phyloP scores from a whole-genome alignment of 2,329 filamentous ascomycete genomes.

The Aureobasidium mangrovei region DNA sequence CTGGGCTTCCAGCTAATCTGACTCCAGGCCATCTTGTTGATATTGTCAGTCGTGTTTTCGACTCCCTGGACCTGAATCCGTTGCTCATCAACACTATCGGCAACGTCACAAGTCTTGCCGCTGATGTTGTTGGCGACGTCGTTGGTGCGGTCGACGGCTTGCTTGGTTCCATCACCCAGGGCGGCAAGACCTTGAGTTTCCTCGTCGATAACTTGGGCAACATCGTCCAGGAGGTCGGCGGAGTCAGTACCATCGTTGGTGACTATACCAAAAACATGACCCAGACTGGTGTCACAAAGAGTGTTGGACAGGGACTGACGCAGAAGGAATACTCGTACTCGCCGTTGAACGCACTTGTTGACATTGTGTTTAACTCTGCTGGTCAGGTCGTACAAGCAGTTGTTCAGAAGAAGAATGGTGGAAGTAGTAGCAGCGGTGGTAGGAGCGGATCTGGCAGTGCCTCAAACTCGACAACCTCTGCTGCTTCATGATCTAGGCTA shows the following conservation, averaged over 20 bases:
- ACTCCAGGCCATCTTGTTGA: slow-evolving; percentile 45
- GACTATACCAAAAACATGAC: slow-evolving; percentile 54
- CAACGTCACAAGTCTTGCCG: slow-evolving; percentile 35
- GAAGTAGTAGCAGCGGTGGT: slow-evolving; percentile 9
- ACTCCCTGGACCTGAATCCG: slow-evolving; percentile 52
- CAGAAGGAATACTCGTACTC: slow-evolving; percentile 48
- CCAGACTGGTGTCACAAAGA: slow-evolving; percentile 26
- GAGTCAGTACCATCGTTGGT: slow-evolving; percentile 46
- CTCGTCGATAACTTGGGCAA: slow-evolving; percentile 53
- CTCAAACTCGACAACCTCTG: slow-evolving; percentile 4
- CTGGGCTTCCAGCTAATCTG: not conserved
- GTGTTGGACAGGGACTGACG: slow-evolving; percentile 30
- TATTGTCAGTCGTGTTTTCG: slow-evolving; percentile 53
- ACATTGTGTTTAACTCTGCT: slow-evolving; percentile 47
- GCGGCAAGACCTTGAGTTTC: slow-evolving; percentile 38
- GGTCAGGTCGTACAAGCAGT: slow-evolving; percentile 47
- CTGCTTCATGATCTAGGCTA: not conserved
- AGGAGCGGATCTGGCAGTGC: not conserved
- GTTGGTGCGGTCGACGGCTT: slow-evolving; percentile 52
- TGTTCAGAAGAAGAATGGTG: slow-evolving; percentile 24
- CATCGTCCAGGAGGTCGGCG: slow-evolving; percentile 51
- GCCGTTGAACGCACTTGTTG: slow-evolving; percentile 43
- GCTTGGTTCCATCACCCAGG: slow-evolving; percentile 50
- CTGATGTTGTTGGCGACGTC: slow-evolving; percentile 30
- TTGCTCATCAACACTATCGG: slow-evolving; percentile 36